Evolutionary conservation across 202 grass and related monocot genomes (phyloP).

Genomic region (Panicum hallii): DNA sequence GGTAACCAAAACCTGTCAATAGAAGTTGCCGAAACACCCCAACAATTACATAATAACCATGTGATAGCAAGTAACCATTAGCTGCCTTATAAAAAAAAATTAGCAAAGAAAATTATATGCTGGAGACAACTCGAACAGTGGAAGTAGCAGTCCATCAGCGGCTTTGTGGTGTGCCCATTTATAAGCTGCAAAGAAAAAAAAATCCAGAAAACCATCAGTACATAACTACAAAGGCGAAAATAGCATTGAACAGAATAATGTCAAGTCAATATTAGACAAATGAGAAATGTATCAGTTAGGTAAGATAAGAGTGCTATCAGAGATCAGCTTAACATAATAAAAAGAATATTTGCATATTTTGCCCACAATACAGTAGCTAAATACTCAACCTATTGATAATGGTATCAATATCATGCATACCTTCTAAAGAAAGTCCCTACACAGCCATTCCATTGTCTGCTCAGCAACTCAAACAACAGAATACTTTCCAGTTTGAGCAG

Average conservation of each 20-base stretch:
- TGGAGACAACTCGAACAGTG: background rate
- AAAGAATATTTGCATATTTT: background rate
- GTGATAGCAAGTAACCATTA: constrained; percentile 37
- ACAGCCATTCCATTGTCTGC: constrained; percentile 1
- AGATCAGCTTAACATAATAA: constrained; percentile 14
- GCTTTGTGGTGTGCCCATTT: constrained; percentile 7
- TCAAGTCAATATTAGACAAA: constrained; percentile 17
- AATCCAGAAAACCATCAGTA: constrained; percentile 39
- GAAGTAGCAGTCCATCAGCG: constrained; percentile 19
- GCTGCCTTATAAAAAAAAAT: constrained; percentile 31
- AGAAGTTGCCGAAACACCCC: constrained; percentile 38
- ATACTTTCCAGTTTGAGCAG: constrained; percentile 85
- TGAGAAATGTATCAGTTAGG: constrained; percentile 14
- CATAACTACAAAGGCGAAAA: constrained; percentile 15
- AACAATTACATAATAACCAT: constrained; percentile 37
- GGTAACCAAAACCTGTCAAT: constrained; percentile 52
- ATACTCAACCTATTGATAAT: constrained; percentile 14
- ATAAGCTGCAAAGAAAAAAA: constrained; percentile 43
- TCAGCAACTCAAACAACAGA: constrained; percentile 78
- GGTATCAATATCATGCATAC: constrained; percentile 32
- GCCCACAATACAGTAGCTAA: constrained; percentile 9
- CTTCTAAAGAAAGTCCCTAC: constrained; percentile 34
- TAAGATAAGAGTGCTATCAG: background rate
- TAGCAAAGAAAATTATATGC: constrained; percentile 29
- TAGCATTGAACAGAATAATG: constrained; percentile 27